These are phyloP conservation scores for Aspergillus viridinutans DNA, from an alignment of 2,329 filamentous ascomycete species.

Conservation along the genomic window DNA sequence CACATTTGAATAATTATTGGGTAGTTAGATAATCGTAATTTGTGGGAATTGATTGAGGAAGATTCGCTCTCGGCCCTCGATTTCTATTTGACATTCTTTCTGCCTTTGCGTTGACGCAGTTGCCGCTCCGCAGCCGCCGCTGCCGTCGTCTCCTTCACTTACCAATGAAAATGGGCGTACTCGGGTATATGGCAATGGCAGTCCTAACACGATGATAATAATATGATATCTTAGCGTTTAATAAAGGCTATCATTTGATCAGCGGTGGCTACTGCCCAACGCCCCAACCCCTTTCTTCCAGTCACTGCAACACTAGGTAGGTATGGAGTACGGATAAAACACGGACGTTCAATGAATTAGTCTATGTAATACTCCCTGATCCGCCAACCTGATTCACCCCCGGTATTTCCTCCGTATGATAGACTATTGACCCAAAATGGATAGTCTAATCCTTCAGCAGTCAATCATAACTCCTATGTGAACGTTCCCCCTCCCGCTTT, in stretches of 20 bases:
- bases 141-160: neutral
- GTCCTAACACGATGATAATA: neutral
- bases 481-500: conserved; percentile 2
- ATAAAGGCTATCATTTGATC: neutral
- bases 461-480: neutral
- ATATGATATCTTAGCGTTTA: neutral
- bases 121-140: neutral
- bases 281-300: neutral
- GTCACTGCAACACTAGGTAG: neutral
- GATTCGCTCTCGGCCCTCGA: neutral
- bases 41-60: neutral
- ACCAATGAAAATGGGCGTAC: neutral
- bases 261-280: neutral
- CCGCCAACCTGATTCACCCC: neutral
- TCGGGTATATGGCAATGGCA: neutral
- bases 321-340: neutral
- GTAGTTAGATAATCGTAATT: neutral
- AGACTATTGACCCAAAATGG: neutral
- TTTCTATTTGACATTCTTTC: neutral
- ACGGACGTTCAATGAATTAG: neutral
- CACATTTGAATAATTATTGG: neutral
- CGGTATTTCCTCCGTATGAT: neutral
- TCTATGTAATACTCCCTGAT: neutral
- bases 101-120: neutral
- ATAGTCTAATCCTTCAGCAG: neutral